These are phyloP conservation scores for Insectozyma bohioensis DNA, from an alignment of 1,139 yeast species.

Conservation along the genomic window DNA sequence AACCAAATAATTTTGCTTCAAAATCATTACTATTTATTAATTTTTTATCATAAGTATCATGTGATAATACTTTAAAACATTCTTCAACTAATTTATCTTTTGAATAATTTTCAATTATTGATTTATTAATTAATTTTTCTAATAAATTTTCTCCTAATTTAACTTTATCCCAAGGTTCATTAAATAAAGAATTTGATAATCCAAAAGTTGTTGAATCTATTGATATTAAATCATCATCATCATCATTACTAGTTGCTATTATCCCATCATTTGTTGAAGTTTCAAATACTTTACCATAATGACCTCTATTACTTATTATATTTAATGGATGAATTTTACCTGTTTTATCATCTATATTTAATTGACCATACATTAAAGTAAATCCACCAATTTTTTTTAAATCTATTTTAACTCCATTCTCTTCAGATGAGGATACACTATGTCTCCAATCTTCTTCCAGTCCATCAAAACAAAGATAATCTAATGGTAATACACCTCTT, in stretches of 20 bases:
- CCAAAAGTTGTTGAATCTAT: constrained; percentile 41
- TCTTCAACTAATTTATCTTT: constrained; percentile 48
- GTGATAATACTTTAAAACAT: constrained; percentile 56
- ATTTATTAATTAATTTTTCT: constrained; percentile 31
- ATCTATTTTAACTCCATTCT: constrained; percentile 23
- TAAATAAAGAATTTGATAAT: constrained; percentile 61
- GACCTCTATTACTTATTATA: constrained; percentile 54
- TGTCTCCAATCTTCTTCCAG: constrained; percentile 50
- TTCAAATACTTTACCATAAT: constrained; percentile 34
- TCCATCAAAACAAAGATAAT: constrained; percentile 45
- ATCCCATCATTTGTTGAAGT: constrained; percentile 7
- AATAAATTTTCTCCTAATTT: constrained; percentile 49
- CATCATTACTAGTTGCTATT: constrained; percentile 7
- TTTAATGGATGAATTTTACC: constrained; percentile 37
- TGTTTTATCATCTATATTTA: constrained; percentile 25
- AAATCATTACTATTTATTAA: constrained; percentile 25
- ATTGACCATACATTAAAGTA: constrained; percentile 69
- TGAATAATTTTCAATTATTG: constrained; percentile 21
- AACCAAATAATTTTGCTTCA: constrained; percentile 35
- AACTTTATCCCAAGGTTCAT: constrained; percentile 76
- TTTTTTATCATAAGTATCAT: constrained; percentile 37
- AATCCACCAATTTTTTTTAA: constrained; percentile 76
- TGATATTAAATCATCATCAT: constrained; percentile 10
- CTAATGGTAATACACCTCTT: constrained; percentile 69
- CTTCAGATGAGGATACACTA: constrained; percentile 27